Evolutionary conservation across 306 rosid genomes (phyloP).

Genomic region (Vachellia collinsii): DNA sequence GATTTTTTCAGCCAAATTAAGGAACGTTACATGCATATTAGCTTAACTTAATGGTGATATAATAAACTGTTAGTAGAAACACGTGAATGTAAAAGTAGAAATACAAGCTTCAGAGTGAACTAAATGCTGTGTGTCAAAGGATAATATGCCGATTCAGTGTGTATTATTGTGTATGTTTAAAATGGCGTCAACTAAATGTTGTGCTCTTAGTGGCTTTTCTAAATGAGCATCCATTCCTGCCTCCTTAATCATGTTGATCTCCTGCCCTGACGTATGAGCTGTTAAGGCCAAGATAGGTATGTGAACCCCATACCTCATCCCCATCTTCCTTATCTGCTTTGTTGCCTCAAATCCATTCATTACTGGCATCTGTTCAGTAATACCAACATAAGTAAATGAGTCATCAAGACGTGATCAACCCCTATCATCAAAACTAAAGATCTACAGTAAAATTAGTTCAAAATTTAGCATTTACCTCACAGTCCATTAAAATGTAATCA

Average conservation of each 20-base stretch:
- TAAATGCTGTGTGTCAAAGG: not conserved
- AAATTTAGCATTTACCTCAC: constrained; percentile 53
- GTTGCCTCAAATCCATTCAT: no score
- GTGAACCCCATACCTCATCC: no score
- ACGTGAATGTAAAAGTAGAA: not conserved
- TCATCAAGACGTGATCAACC: not conserved
- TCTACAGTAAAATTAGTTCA: not conserved
- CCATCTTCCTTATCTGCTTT: no score
- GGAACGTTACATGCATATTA: not conserved
- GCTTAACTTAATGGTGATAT: not conserved
- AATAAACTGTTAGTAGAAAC: not conserved
- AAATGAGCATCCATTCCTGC: no score
- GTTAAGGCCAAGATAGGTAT: no score
- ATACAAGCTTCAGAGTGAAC: not conserved
- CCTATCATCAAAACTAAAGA: not conserved
- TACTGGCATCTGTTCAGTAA: constrained; percentile 59
- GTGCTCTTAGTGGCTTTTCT: constrained; percentile 51
- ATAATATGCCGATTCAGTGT: not conserved
- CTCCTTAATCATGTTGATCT: no score
- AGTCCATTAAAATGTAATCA: constrained; percentile 81
- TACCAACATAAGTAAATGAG: not conserved
- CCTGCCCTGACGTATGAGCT: no score
- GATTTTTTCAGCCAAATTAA: not conserved
- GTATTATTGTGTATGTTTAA: constrained; percentile 34
- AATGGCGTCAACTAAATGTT: constrained; percentile 54